Percentiles rank a stretch among this genome's conserved stretches.
These are phyloP conservation scores for Pseudogymnoascus sp. DNA, from an alignment of 2,329 filamentous ascomycete species.

Conservation along the genomic window DNA sequence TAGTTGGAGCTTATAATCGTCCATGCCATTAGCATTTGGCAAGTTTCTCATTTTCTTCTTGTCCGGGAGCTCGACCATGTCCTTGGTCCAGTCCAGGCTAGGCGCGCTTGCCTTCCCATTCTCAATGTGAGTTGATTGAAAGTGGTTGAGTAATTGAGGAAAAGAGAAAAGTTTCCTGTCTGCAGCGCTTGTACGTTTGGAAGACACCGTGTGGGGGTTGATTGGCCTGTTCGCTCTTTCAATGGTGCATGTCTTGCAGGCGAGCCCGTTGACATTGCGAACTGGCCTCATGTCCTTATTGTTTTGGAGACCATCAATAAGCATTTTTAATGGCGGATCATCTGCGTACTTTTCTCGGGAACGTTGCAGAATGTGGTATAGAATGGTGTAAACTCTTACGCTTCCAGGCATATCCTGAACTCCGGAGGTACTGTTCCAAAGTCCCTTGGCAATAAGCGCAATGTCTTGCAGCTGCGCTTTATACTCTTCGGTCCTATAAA, in stretches of 20 bases:
- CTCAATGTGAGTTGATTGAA: constrained; percentile 36
- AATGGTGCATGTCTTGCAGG: constrained; percentile 48
- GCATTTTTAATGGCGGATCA: constrained; percentile 50
- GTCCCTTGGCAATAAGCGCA: constrained; percentile 47
- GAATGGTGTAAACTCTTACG: constrained; percentile 55
- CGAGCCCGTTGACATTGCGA: constrained; percentile 46
- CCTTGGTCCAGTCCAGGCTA: constrained; percentile 47
- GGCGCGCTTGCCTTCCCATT: constrained; percentile 25
- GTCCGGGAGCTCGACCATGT: constrained; percentile 56
- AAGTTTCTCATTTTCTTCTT: constrained; percentile 42
- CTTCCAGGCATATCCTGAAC: constrained; percentile 56
- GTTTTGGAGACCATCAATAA: constrained; percentile 52
- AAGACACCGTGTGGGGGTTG: constrained; percentile 23
- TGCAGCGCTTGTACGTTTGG: constrained; percentile 18
- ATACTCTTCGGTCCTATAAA: constrained; percentile 35
- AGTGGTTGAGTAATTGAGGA: constrained; percentile 53
- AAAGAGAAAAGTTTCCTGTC: constrained; percentile 46
- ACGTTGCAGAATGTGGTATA: constrained; percentile 54
- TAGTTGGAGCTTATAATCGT: constrained; percentile 46
- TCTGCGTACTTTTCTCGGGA: constrained; percentile 53
- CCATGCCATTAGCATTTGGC: constrained; percentile 47
- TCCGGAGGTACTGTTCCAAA: constrained; percentile 56
- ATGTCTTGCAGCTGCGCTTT: constrained; percentile 46
- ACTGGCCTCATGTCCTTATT: constrained; percentile 52
- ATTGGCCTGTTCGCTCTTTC: constrained; percentile 34